Evolutionary conservation across 139 green algal species (phyloP), one percentile per base, ranked within the genome.

Genomic region (Coelastrella sp.): DNA sequence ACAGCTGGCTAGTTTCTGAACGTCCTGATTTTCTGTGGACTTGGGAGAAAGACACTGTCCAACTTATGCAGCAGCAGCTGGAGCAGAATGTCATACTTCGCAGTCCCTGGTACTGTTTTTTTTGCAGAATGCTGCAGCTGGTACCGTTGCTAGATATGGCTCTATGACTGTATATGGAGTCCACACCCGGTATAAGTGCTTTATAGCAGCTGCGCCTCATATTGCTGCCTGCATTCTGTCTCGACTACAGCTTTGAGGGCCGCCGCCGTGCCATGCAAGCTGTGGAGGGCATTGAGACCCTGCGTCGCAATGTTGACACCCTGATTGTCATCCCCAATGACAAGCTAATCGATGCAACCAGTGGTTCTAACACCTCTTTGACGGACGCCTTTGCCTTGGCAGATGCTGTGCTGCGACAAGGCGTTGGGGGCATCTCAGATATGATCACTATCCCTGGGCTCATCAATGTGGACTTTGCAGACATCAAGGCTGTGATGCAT

Each of bases 401-500:
- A 3, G 97, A 99, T 85, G 95, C 98, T 75, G 97, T 99, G 76
- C 91, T 99, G 77, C 89, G 96, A 23, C 78, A 84, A 40, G 78
- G 78, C 3, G 78, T 84, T n/a, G 78, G 60, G 0, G 97, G 97
- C 78, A 99, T 99, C 83, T 97, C 93, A 0, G 97, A 99, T 88
- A 99, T 99, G 92, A 99, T 99, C 90, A 99, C 97, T 17, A 95
- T 97, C 79, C 94, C 97, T 6, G 97, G 97, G 60, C 94, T 99
- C 51, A 96, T 99, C 71, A 99, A 99, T 77, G 97, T 99, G 13
- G 97, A 99, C 91, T 99, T 99, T 93, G 97, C 97, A 1, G 97
- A 99, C 81, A 96, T 99, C 23, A 96, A 95, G 88, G 91, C 97
- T 15, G 60, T 99, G 80, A 99, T 99, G 97, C 91, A 74, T 78